Percentiles rank a stretch among this genome's conserved stretches.
Conservation (phyloP, 495 filamentous ascomycete species). For the Penicillium daleae region DNA sequence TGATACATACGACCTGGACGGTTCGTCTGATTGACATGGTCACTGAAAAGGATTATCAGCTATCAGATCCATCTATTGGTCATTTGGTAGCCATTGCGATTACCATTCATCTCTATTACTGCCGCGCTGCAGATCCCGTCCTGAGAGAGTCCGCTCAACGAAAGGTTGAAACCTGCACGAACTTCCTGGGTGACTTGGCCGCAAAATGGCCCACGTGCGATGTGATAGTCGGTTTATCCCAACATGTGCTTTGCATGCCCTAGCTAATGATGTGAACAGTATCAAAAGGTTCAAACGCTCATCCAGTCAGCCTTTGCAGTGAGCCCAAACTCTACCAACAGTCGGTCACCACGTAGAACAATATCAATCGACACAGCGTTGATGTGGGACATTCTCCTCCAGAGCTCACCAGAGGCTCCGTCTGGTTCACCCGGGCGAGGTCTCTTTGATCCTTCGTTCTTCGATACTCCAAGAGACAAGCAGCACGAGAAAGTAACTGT, state of each 20-base stretch:
- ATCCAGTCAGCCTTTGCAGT: conserved; percentile 41
- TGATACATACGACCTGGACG: conserved; percentile 50
- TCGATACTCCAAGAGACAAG: conserved; percentile 14
- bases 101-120: conserved; percentile 49
- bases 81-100: conserved; percentile 45
- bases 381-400: conserved; percentile 51
- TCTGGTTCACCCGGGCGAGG: conserved; percentile 22
- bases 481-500: conserved; percentile 34
- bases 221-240: conserved; percentile 31
- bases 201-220: conserved; percentile 38
- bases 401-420: conserved; percentile 28
- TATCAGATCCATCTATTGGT: conserved; percentile 47
- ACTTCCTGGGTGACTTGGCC: conserved; percentile 38
- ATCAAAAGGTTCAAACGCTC: conserved; percentile 40
- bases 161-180: conserved; percentile 41
- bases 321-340: conserved; percentile 33
- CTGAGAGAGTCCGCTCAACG: conserved; percentile 44
- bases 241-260: neutral
- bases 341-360: conserved; percentile 41
- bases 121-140: conserved; percentile 42
- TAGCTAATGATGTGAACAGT: conserved; percentile 23
- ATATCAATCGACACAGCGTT: conserved; percentile 44
- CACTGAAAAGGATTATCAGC: conserved; percentile 41
- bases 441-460: conserved; percentile 36
- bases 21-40: conserved; percentile 50